Conservation (phyloP, 495 filamentous ascomycete species). For the Echria macrotheca region DNA sequence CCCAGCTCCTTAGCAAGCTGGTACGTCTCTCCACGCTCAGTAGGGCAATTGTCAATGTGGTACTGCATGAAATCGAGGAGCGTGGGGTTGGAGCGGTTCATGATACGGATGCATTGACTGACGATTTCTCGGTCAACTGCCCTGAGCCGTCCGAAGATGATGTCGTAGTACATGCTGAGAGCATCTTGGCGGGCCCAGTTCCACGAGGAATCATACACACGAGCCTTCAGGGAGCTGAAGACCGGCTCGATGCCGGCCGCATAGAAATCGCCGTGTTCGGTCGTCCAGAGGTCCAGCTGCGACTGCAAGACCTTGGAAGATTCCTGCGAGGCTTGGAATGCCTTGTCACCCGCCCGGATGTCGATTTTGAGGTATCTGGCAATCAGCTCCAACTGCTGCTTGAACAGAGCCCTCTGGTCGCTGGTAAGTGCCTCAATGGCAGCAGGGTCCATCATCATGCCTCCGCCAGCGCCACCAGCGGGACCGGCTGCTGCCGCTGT, state of each 20-base stretch:
- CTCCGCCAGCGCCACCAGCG: constrained; percentile 62
- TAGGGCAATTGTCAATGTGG: constrained; percentile 98
- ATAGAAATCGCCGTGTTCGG: constrained; percentile 95
- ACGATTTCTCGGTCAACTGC: constrained; percentile 97
- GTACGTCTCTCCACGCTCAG: constrained; percentile 95
- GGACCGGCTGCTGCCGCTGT: constrained; percentile 66
- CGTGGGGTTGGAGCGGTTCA: constrained; percentile 95
- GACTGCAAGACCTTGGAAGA: constrained; percentile 80
- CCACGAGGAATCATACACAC: constrained; percentile 97
- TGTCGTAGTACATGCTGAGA: constrained; percentile 97
- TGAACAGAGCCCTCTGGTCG: constrained; percentile 90
- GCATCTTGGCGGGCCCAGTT: constrained; percentile 99
- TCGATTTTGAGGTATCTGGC: constrained; percentile 97
- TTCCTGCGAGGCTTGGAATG: constrained; percentile 75
- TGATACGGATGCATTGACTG: constrained; percentile 95
- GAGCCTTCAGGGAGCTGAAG: constrained; percentile 88
- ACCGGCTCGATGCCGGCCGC: constrained; percentile 89
- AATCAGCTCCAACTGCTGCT: constrained; percentile 92
- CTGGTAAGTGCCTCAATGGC: constrained; percentile 96
- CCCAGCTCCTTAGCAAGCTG: constrained; percentile 94
- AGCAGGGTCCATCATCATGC: constrained; percentile 99
- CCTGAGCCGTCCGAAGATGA: constrained; percentile 92
- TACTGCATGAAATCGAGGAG: constrained; percentile 99
- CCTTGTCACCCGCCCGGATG: constrained; percentile 90
- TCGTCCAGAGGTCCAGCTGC: constrained; percentile 90